Evolutionary conservation across 208 protist genomes (phyloP).

Genomic region (Vickermania ingenoplastis): DNA sequence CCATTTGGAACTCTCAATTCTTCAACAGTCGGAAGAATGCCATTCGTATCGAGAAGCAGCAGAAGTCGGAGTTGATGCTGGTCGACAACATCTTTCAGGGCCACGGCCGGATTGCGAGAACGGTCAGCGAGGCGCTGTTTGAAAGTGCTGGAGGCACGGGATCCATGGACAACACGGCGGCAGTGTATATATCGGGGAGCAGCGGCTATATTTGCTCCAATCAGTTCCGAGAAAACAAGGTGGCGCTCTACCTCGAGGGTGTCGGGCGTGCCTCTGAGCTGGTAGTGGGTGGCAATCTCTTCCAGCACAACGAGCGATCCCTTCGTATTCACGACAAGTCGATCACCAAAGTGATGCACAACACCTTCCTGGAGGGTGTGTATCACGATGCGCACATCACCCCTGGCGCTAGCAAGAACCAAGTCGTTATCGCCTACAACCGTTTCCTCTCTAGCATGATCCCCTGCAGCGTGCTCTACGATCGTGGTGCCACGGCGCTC

Average conservation of each 20-base stretch:
- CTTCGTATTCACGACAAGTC: slow-evolving; percentile 8
- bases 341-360: slow-evolving; percentile 13
- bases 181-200: slow-evolving; percentile 16
- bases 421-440: slow-evolving; percentile 27
- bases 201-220: slow-evolving; percentile 21
- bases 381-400: slow-evolving; percentile 12
- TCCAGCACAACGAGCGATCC: slow-evolving; percentile 17
- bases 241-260: slow-evolving; percentile 14
- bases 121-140: not conserved
- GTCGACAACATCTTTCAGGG: slow-evolving; percentile 18
- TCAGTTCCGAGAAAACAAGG: slow-evolving; percentile 14
- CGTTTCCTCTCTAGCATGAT: slow-evolving; percentile 12
- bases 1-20: slow-evolving; percentile 22
- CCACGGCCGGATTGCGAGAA: slow-evolving; percentile 4
- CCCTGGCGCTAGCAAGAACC: not conserved
- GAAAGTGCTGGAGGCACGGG: not conserved
- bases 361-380: slow-evolving; percentile 13
- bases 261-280: slow-evolving; percentile 4
- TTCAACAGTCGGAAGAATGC: slow-evolving; percentile 12
- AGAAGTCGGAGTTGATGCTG: slow-evolving; percentile 12
- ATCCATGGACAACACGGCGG: not conserved
- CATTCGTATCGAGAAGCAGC: slow-evolving; percentile 5
- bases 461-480: slow-evolving; percentile 7
- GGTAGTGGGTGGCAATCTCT: slow-evolving; percentile 16
- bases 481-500: slow-evolving; percentile 3